These are phyloP conservation scores for Teunomyces kruisii DNA, from an alignment of 805 yeast genomes.

Conservation along the genomic window DNA sequence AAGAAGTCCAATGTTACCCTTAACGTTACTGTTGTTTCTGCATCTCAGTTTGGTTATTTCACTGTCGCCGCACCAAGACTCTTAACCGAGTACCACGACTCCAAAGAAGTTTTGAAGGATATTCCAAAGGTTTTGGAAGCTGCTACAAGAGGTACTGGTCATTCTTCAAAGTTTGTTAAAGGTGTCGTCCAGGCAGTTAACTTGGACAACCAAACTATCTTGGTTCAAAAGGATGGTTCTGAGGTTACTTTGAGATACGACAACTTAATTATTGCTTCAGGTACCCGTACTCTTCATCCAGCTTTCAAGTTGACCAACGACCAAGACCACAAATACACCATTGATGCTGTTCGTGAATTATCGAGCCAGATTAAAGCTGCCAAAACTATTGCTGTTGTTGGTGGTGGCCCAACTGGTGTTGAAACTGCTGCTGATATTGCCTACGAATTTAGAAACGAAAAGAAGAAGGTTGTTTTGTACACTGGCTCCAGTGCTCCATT, in stretches of 20 bases:
- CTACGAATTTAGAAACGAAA: constrained; percentile 11
- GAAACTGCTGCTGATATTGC: constrained; percentile 41
- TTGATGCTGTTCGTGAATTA: constrained; percentile 16
- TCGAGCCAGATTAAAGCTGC: constrained; percentile 18
- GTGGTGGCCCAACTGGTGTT: constrained; percentile 36
- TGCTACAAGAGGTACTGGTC: constrained; percentile 13
- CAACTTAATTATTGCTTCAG: constrained; percentile 36
- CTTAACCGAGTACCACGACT: constrained; percentile 23
- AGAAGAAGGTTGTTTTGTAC: constrained; percentile 23
- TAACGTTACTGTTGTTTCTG: constrained; percentile 24
- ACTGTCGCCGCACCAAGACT: constrained; percentile 32
- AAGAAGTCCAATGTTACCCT: constrained; percentile 6
- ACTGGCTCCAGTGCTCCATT: constrained; percentile 23
- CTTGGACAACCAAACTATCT: constrained; percentile 20
- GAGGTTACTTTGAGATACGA: constrained; percentile 22
- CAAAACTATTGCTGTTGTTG: constrained; percentile 33
- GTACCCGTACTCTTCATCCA: constrained; percentile 20
- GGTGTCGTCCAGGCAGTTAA: constrained; percentile 27
- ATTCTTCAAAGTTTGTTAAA: constrained; percentile 17
- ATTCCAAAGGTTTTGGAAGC: constrained; percentile 18
- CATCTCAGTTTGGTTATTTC: constrained; percentile 23
- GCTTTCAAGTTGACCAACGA: constrained; percentile 27
- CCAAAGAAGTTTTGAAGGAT: constrained; percentile 17
- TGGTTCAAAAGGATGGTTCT: constrained; percentile 10
- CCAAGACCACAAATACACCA: constrained; percentile 11